Evolutionary conservation across 1,139 yeast genomes (phyloP), one percentile per base, ranked within the genome.

Genomic region (Hansenula sp.): DNA sequence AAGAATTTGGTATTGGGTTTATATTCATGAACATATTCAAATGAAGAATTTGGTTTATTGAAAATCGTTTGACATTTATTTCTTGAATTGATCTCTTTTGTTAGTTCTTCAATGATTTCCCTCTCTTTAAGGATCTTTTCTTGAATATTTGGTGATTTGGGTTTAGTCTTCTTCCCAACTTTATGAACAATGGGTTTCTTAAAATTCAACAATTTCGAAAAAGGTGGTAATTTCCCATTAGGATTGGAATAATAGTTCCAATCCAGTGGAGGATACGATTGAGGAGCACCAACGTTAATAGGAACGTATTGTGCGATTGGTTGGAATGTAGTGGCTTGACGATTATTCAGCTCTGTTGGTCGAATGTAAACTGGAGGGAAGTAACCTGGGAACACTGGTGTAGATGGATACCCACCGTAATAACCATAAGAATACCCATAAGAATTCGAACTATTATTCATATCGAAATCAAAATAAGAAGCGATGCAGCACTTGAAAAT

Each of bases 201-300:
- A 11, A 31, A 21, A 24, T n/a, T 17, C 5, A 19, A 21, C 29
- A 31, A 16, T 3, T 15, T 25, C 10, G 37, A 5, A 3, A 31
- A 12, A 24, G 47, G 44, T 16, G 30, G 43, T 13, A 41, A 42
- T 37, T 36, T 41, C 46, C 30, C 19, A 36, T 48, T 32, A n/a
- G 21, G n/a, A n/a, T n/a, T n/a, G n/a, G n/a, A n/a, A n/a, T n/a
- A n/a, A n/a, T n/a, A n/a, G n/a, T n/a, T n/a, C n/a, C n/a, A n/a
- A n/a, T n/a, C 21, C 19, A n/a, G 35, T 33, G 35, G n/a, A 9
- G 25, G 25, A 15, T 17, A 15, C 13, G 24, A 18, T 33, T 17
- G 35, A n/a, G n/a, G n/a, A n/a, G n/a, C n/a, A n/a, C n/a, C n/a
- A n/a, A n/a, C n/a, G n/a, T n/a, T n/a, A n/a, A n/a, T n/a, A n/a